Base-by-base conservation (phyloP, 192 early-diverging fungal genomes). In the Linnemannia exigua region DNA sequence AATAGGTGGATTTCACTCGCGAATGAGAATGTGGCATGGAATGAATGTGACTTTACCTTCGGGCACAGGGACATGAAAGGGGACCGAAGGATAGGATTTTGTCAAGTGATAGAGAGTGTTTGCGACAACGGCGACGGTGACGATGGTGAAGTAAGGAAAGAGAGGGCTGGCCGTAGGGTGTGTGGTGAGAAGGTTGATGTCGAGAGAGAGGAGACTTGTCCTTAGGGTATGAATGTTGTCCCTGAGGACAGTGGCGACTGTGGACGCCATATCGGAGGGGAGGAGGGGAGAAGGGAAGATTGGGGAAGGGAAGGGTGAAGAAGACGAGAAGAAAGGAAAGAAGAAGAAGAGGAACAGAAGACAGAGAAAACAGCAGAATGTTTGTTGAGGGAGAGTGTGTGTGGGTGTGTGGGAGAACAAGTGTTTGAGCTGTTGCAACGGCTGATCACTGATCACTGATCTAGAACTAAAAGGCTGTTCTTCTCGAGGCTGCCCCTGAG, bases 1-100 rank as follows among this genome's bases (percentile, higher is more conserved):
- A 28, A 22, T 6, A 47, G 1, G 48, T 50, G 20, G 47, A 47
- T 28, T 73, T n/a, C n/a, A n/a, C n/a, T n/a, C n/a, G 33, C 28
- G n/a, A 74, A 69, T 69, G 67, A 69, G 11, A 0, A 9, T 47
- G 5, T 31, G 35, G 20, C 15, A 25, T 15, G 12, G 28, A 12
- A 1, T 4, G 19, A 70, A 5, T 41, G 35, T 41, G 38, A 36
- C 38, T 70, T 46, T 70, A 77, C 81, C 75, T 77, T 83, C 81
- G 1, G 81, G 81, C 5, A 83, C 12, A 3, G 72, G 36, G 8
- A 83, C 81, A 0, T 83, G 61, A 41, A 83, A 83, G 51, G 81
- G 70, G 17, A 83, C 36, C 12, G 81, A 77, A 2, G 31, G 75
- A 48, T 73, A 70, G 20, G 81, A 33, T 6, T 70, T 50, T n/a